These are phyloP conservation scores for Nicotiana obtusifolia DNA, from an alignment of 257 asterid genomes.

Conservation along the genomic window DNA sequence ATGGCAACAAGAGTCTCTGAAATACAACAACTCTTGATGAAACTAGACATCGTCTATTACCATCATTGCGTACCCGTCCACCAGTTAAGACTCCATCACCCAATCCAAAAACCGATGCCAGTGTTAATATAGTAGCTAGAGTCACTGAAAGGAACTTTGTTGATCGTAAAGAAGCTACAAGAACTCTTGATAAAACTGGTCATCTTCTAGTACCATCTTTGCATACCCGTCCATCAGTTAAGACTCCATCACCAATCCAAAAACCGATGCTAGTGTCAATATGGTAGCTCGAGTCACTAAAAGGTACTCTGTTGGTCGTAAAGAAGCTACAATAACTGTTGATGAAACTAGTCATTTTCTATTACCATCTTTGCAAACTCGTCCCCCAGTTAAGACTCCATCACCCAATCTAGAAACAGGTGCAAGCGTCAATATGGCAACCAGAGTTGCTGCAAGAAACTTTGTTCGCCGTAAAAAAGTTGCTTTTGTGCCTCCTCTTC, in stretches of 20 bases:
- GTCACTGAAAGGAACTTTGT: not conserved
- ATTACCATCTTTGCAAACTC: not conserved
- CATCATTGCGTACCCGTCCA: not conserved
- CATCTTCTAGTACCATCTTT: not conserved
- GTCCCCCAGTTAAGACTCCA: constrained; percentile 3
- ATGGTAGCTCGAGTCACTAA: not conserved
- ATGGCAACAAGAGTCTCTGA: not conserved
- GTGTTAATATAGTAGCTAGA: not conserved
- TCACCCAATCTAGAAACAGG: constrained; percentile 7
- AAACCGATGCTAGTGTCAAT: not conserved
- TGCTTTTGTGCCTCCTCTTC: constrained; percentile 11
- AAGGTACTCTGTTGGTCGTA: not conserved
- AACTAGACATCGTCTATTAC: not conserved
- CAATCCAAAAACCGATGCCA: not conserved
- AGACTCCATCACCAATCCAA: not conserved
- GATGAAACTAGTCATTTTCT: not conserved
- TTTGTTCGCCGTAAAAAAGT: not conserved
- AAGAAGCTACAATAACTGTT: too few relatives aligned
- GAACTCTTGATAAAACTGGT: too few relatives aligned
- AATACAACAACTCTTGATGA: not conserved
- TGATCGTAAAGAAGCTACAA: not conserved
- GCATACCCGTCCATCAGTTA: not conserved
- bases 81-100: not conserved
- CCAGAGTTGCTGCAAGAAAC: not conserved
- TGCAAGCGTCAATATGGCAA: not conserved